Evolutionary conservation across 352 stramenopile species (phyloP).

Genomic region (Peronospora belbahrii): DNA sequence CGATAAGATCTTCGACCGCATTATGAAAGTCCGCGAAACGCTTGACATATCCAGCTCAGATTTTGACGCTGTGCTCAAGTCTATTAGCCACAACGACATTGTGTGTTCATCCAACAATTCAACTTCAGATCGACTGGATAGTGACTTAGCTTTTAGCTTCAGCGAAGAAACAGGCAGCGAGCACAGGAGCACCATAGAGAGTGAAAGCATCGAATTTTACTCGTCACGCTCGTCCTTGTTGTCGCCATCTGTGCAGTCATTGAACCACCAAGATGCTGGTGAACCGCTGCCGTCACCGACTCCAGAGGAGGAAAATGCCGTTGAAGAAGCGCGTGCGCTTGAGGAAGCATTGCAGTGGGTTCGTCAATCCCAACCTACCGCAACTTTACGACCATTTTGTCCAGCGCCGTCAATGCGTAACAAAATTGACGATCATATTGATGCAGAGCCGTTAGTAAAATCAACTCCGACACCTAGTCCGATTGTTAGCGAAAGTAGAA

Average conservation of each 20-base stretch:
- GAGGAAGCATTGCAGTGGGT: constrained; percentile 32
- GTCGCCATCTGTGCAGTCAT: constrained; percentile 19
- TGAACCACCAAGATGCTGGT: constrained; percentile 30
- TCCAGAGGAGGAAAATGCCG: constrained; percentile 10
- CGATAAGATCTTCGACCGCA: constrained; percentile 42
- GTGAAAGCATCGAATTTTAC: constrained; percentile 16
- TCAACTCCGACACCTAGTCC: constrained; percentile 6
- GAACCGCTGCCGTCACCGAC: constrained; percentile 18
- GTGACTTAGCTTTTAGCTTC: constrained; percentile 21
- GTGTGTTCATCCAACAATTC: constrained; percentile 11
- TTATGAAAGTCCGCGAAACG: constrained; percentile 43
- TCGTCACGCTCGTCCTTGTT: constrained; percentile 26
- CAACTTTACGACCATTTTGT: constrained; percentile 5
- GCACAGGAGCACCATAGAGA: constrained; percentile 8
- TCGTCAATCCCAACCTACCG: constrained; percentile 20
- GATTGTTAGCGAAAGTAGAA: constrained; percentile 29
- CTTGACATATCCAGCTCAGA: constrained; percentile 40
- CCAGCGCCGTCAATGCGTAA: neutral
- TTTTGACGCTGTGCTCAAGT: constrained; percentile 38
- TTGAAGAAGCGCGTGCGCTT: constrained; percentile 21
- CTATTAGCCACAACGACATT: constrained; percentile 18
- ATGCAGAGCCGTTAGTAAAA: neutral
- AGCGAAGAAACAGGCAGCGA: constrained; percentile 18
- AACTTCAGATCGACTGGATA: constrained; percentile 13
- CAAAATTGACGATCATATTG: constrained; percentile 5